Percentiles rank a stretch among this genome's conserved stretches.
Conservation (phyloP, 176 grass and related monocot genomes). For the Elymus sibiricus region DNA sequence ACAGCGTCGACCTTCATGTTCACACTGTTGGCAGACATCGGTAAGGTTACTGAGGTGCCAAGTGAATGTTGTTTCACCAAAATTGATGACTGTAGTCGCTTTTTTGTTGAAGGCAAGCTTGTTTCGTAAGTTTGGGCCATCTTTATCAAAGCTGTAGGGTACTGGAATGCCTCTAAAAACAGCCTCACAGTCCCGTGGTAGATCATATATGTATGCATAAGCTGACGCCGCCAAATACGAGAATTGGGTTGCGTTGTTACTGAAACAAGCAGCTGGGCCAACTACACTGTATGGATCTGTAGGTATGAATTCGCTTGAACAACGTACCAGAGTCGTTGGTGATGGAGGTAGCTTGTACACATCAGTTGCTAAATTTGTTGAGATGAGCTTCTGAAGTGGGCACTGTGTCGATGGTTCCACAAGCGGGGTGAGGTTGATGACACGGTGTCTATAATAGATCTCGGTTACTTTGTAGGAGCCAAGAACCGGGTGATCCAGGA, state of each 20-base stretch:
- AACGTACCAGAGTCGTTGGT: slow-evolving; percentile 18
- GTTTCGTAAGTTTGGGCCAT: not conserved
- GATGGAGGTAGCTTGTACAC: not conserved
- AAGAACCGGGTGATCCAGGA: slow-evolving; percentile 32
- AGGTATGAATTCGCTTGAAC: not conserved
- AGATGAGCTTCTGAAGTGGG: slow-evolving; percentile 28
- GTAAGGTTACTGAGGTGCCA: slow-evolving; percentile 24
- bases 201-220: not conserved
- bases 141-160: not conserved
- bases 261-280: no score
- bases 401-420: slow-evolving; percentile 10
- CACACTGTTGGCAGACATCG: slow-evolving; percentile 16
- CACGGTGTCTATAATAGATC: slow-evolving; percentile 23
- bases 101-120: not conserved
- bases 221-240: not conserved
- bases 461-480: slow-evolving; percentile 23
- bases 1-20: slow-evolving; percentile 21
- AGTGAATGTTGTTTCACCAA: slow-evolving; percentile 1
- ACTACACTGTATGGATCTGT: no score
- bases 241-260: no score
- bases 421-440: not conserved
- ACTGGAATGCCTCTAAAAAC: not conserved
- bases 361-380: not conserved
- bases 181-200: not conserved
- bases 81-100: slow-evolving; percentile 12